Conservation (phyloP, 345 rosid species). For the Eucalyptus grandis region DNA sequence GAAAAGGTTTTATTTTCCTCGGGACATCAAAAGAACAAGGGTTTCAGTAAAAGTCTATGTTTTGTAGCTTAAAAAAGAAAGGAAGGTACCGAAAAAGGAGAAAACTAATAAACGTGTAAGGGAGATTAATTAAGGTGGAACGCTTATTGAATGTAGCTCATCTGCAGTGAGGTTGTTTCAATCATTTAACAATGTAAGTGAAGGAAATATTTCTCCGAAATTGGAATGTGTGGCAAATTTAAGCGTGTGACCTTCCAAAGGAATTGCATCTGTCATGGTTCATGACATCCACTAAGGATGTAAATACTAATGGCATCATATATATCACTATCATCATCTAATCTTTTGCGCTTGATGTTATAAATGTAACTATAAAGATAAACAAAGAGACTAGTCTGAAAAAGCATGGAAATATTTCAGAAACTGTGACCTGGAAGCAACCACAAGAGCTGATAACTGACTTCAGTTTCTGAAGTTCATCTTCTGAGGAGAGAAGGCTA, state of each 20-base stretch:
- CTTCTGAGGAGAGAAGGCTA: not conserved
- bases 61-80: not conserved
- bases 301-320: not conserved
- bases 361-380: not conserved
- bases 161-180: not conserved
- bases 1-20: not conserved
- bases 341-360: not conserved
- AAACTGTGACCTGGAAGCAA: constrained; percentile 30
- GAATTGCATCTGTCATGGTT: not conserved
- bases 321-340: not conserved
- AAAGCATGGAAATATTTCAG: not conserved
- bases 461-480: constrained; percentile 14
- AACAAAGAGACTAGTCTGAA: not conserved
- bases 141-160: not conserved
- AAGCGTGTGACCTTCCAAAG: not conserved
- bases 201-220: not conserved
- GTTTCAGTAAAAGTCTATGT: not conserved
- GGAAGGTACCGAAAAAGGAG: not conserved
- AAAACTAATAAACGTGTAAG: not conserved
- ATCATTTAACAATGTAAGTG: not conserved
- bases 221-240: not conserved
- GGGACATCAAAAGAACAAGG: not conserved
- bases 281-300: not conserved
- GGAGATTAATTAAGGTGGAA: not conserved
- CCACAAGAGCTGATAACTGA: constrained; percentile 18